Evolutionary conservation across 2,329 filamentous ascomycete genomes (phyloP), one percentile per base, ranked within the genome.

Genomic region (Clonostachys sp.): DNA sequence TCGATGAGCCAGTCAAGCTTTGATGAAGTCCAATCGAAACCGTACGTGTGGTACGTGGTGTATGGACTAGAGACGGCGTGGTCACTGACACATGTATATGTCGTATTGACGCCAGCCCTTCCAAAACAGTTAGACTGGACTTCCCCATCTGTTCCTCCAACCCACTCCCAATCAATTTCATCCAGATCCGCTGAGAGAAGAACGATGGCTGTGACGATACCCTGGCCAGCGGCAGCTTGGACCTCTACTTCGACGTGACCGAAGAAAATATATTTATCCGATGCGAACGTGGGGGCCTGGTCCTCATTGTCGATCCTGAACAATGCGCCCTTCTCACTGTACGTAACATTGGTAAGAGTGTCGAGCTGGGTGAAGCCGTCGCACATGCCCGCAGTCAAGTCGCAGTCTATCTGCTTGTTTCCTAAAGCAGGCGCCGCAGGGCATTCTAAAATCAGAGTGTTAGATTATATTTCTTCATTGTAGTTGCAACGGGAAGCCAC

Each of bases 191-290:
- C 90, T 2, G 91, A 96, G 73, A 95, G 87, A 54, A 99, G 74
- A 39, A 97, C 90, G 38, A 89, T 78, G 53, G 87, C 91, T 70
- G 91, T 96, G 52, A 99, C 88, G 53, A 99, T 87, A 55, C 94
- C 94, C 8, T 74, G 75, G 41, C 92, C 94, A 4, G 86, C 79
- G 24, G 94, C 86, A 36, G 87, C 86, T 67, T 91, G 86, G 61
- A 95, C 73, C 30, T 80, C 81, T 50, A 90, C 82, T 47, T 95
- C 87, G 57, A 96, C 81, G 60, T 84, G 84, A 52, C 94, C 94
- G 66, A 96, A 97, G 87, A 97, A 96, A 66, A 99, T 89, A 77
- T 95, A 97, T 78, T 91, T 91, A 60, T 83, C 77, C 48, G 80
- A 81, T 59, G 75, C 77, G 66, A 95, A 90, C 34, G 87, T 89